Conservation (phyloP, 2,329 filamentous ascomycete species). For the Alternaria angustiovoidea region DNA sequence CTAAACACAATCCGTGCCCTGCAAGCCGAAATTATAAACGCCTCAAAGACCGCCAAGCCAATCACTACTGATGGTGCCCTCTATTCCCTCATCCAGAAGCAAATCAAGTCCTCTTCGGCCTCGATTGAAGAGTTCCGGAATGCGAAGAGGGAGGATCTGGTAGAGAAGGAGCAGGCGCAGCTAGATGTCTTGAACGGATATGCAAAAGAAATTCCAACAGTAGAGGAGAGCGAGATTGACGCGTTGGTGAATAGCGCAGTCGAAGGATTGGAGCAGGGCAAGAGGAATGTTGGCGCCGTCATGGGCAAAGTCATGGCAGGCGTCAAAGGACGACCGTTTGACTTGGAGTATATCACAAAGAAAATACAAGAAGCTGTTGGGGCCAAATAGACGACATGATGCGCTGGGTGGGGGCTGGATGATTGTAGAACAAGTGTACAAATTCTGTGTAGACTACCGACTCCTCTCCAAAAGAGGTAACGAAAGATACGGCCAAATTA, state of each 20-base stretch:
- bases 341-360: constrained; percentile 67
- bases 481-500: constrained; percentile 4
- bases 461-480: constrained; percentile 1
- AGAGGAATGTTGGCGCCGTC: constrained; percentile 65
- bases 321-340: constrained; percentile 70
- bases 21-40: constrained; percentile 75
- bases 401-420: neutral
- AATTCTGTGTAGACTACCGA: constrained; percentile 11
- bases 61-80: constrained; percentile 75
- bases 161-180: constrained; percentile 73
- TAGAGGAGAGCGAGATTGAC: constrained; percentile 67
- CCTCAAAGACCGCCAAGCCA: constrained; percentile 75
- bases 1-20: constrained; percentile 74
- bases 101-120: constrained; percentile 64
- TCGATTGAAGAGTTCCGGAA: constrained; percentile 70
- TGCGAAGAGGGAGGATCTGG: constrained; percentile 73
- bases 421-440: constrained; percentile 13
- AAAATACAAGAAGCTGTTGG: constrained; percentile 62
- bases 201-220: constrained; percentile 64
- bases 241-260: constrained; percentile 62
- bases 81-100: constrained; percentile 71
- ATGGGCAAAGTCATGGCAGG: constrained; percentile 66
- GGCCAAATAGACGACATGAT: constrained; percentile 23
- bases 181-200: constrained; percentile 72
- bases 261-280: constrained; percentile 59